Conservation (phyloP, 1,284 basidiomycete species). For the Marasmius fiardii region DNA sequence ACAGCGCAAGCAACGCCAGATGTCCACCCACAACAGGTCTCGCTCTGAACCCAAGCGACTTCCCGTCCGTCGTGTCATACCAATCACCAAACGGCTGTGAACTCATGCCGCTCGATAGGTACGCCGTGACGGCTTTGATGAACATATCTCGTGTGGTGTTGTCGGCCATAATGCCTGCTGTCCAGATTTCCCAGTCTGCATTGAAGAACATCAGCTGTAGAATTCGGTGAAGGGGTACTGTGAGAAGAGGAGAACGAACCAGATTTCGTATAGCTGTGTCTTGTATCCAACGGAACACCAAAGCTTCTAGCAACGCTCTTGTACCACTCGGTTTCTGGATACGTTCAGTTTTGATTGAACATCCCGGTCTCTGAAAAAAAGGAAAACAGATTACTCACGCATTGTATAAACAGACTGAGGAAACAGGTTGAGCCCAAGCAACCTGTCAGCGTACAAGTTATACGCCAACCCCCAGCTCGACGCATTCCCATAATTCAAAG, state of each 20-base stretch:
- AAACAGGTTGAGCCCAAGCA: conserved; percentile 60
- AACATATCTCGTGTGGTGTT: conserved; percentile 49
- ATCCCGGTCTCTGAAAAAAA: too few species aligned
- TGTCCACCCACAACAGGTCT: conserved; percentile 63
- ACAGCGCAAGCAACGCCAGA: too few species aligned
- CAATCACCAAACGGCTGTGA: conserved; percentile 56
- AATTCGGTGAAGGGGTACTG: conserved; percentile 61
- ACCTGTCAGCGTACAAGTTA: conserved; percentile 63
- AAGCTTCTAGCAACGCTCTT: conserved; percentile 26
- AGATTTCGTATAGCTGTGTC: too few species aligned
- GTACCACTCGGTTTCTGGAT: conserved; percentile 36
- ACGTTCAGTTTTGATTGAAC: too few species aligned
- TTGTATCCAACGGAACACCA: conserved; percentile 66
- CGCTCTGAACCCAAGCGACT: conserved; percentile 49
- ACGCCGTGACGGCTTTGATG: conserved; percentile 46
- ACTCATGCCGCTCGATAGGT: conserved; percentile 53
- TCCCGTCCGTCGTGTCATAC: conserved; percentile 57
- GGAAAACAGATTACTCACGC: too few species aligned
- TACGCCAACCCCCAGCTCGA: conserved; percentile 62
- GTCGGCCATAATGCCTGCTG: conserved; percentile 52
- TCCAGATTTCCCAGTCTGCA: conserved; percentile 71
- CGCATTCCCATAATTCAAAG: conserved; percentile 49
- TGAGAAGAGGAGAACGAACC: conserved; percentile 15
- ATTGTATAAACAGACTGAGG: conserved; percentile 57
- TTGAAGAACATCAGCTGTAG: too few species aligned